phyloP scores from a whole-genome alignment of 177 flowering plant species.

The Vitis hybrid region DNA sequence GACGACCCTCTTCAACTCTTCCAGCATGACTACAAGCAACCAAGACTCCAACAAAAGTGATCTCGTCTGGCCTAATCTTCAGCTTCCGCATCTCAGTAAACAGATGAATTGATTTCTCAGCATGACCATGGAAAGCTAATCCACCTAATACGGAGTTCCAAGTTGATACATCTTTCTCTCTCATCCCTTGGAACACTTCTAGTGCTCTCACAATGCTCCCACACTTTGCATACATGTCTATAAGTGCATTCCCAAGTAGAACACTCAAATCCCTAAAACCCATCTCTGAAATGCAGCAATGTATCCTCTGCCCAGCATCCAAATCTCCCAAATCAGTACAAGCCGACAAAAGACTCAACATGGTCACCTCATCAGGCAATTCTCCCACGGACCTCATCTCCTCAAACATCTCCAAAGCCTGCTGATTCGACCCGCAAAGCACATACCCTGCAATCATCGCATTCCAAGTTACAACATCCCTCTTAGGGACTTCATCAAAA shows the following conservation, averaged over 20 bases:
- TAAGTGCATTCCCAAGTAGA: constrained; percentile 54
- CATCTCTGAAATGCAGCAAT: constrained; percentile 41
- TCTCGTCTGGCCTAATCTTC: constrained; percentile 53
- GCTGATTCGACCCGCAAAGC: constrained; percentile 27
- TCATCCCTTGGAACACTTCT: constrained; percentile 57
- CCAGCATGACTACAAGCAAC: constrained; percentile 86
- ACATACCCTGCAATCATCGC: constrained; percentile 80
- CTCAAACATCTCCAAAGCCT: constrained; percentile 59
- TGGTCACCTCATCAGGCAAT: constrained; percentile 69
- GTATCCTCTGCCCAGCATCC: constrained; percentile 56
- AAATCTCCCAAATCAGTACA: constrained; percentile 64
- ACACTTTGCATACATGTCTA: constrained; percentile 77
- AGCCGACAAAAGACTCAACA: constrained; percentile 66
- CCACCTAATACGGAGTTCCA: constrained; percentile 72
- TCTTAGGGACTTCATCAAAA: constrained; percentile 53
- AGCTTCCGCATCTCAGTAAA: constrained; percentile 51
- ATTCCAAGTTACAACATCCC: constrained; percentile 80
- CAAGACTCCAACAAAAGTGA: constrained; percentile 68
- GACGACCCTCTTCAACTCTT: constrained; percentile 59
- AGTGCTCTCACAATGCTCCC: constrained; percentile 53
- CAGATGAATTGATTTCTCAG: constrained; percentile 40
- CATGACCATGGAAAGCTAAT: constrained; percentile 68
- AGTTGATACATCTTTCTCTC: constrained; percentile 54
- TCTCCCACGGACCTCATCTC: constrained; percentile 59
- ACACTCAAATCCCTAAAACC: constrained; percentile 27